Evolutionary conservation across 2,329 filamentous ascomycete genomes (phyloP), one percentile per base, ranked within the genome.

Genomic region (Fusarium annulatum): DNA sequence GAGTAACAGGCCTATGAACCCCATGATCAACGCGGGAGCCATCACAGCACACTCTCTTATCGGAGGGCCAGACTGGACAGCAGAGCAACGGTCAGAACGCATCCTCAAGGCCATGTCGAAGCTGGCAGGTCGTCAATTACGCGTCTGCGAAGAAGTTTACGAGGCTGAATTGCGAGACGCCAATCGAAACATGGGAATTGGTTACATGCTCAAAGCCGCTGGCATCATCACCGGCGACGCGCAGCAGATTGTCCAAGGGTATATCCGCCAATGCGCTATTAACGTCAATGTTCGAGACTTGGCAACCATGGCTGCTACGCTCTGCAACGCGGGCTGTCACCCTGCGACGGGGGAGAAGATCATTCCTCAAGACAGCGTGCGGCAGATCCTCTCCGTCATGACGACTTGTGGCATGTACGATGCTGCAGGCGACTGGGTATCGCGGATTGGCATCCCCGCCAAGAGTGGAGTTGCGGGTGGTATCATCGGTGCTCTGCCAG

Each of bases 371-470:
- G 67, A 72, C 6, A 83, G 80, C 55, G 82, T 83, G 2, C 79
- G 82, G 12, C 82, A 84, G 49, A 81, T 84, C 1, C 76, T 84
- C 5, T 84, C 82, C 14, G 79, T 84, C 61, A 84, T 84, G 82
- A 83, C 82, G 2, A 84, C 82, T 2, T 84, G 82, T 48, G 82
- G 82, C 36, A 84, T 84, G 82, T 84, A 84, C 71, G 78, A 83
- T 69, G 80, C 81, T n/a, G 81, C 82, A 1, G 82, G 82, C 9
- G 80, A 82, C 55, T 83, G 82, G 82, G 79, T 83, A 3, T 82
- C 81, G 11, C 80, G 77, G 28, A 79, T 83, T 10, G 82, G 82
- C 5, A 82, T 83, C 36, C 82, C 81, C 1, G 82, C 82, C 21
- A 83, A 83, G 75, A 81, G 80, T 51, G 82, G 82, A 36, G 79